Evolutionary conservation across 345 rosid genomes (phyloP).

Genomic region (Gossypium anomalum): DNA sequence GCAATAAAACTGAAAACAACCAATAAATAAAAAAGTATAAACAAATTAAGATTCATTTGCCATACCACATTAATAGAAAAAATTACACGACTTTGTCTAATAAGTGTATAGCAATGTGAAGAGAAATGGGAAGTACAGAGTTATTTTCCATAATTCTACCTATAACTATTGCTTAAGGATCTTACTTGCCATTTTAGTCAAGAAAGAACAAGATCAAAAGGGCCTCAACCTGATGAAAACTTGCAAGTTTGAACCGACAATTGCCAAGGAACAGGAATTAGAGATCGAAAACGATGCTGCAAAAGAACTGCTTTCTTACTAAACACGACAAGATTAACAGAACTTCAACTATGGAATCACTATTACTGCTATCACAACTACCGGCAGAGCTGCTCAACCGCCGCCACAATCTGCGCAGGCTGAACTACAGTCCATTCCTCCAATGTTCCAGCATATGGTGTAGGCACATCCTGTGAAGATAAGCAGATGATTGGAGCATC

Average conservation of each 20-base stretch:
- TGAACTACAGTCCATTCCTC: slow-evolving; percentile 95
- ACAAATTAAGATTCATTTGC: background rate
- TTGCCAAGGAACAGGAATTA: slow-evolving; percentile 16
- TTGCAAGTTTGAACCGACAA: slow-evolving; percentile 17
- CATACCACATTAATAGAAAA: background rate
- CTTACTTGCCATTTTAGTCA: slow-evolving; percentile 6
- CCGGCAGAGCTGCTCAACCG: slow-evolving; percentile 86
- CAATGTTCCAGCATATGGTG: slow-evolving; percentile 80
- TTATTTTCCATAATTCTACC: slow-evolving; percentile 4
- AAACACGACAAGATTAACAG: background rate
- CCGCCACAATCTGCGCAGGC: slow-evolving; percentile 88
- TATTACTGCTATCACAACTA: slow-evolving; percentile 26
- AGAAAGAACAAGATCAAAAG: background rate
- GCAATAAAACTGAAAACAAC: background rate
- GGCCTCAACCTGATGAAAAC: slow-evolving; percentile 7
- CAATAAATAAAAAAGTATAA: background rate
- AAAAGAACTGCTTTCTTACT: background rate
- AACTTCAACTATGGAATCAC: slow-evolving; percentile 16
- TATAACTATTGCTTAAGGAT: slow-evolving; percentile 8
- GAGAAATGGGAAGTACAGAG: background rate
- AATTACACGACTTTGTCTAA: background rate
- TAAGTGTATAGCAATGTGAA: background rate
- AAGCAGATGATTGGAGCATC: slow-evolving; percentile 86
- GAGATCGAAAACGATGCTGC: slow-evolving; percentile 1
- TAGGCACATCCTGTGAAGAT: slow-evolving; percentile 95